Evolutionary conservation across 2,329 filamentous ascomycete species (phyloP), one percentile per base, ranked within the genome.

Genomic region (Chaetomium olivaceum): DNA sequence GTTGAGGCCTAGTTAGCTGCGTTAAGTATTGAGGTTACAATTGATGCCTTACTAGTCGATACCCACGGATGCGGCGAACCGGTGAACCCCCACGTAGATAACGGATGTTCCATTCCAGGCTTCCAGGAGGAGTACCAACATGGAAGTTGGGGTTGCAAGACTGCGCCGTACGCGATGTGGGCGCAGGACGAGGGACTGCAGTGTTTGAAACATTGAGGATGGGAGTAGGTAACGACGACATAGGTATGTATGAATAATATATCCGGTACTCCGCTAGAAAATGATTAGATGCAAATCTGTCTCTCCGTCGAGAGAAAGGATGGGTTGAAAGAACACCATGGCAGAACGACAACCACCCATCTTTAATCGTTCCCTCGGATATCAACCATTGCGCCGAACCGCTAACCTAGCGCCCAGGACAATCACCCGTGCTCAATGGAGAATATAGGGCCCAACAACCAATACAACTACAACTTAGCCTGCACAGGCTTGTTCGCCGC

Each of bases 401-500:
- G 58, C 23, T 27, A 36, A 55, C 52, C 46, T 33, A 39, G 23
- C 50, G 19, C 52, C 51, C 50, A n/a, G 19, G 56, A 66, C 25
- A 39, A 63, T 39, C 50, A 14, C 55, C 55, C 51, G 36, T 27
- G 19, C 54, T 5, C 12, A 57, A 43, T 31, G 23, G 12, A 11
- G 60, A 21, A 58, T 48, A 43, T 7, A 31, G 16, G 9, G 56
- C 39, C 39, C 3, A 33, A 59, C 11, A 48, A 11, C 19, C 58
- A n/a, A 9, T 29, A 43, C n/a, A 58, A 6, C 21, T 69, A 73
- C 11, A 74, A 62, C 68, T 74, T 73, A 12, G 71, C 68, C 66
- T 68, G 73, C 72, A 67, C 43, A 21, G 64, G 74, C 68, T 72
- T 71, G 59, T 43, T 43, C 39, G 80, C 79, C 2, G 81, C 77